phyloP scores from a whole-genome alignment of 2,329 filamentous ascomycete genomes.

The Paecilomyces sp. region DNA sequence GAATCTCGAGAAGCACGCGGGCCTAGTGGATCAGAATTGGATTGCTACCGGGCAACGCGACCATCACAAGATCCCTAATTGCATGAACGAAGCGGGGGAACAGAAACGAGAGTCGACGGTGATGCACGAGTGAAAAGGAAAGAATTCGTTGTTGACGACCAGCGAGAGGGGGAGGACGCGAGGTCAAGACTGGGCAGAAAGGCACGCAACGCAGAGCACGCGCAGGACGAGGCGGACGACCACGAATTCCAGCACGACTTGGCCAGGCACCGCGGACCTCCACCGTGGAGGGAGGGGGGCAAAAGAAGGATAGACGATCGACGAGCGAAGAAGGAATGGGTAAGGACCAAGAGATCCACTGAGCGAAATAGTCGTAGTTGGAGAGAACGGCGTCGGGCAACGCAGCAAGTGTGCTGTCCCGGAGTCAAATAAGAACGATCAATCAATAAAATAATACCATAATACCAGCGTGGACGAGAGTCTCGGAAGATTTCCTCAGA shows the following conservation, averaged over 20 bases:
- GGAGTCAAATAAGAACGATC: not conserved
- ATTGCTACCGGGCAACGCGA: not conserved
- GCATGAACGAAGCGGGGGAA: not conserved
- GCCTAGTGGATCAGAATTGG: not conserved
- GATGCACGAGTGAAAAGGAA: not conserved
- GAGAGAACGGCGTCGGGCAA: not conserved
- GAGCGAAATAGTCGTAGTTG: conserved; percentile 7
- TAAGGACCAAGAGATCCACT: conserved; percentile 10
- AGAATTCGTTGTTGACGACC: not conserved
- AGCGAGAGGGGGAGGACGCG: conserved; percentile 1
- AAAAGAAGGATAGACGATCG: not conserved
- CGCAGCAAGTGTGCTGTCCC: not conserved
- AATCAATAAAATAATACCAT: not conserved
- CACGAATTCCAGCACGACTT: not conserved
- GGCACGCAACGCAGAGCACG: conserved; percentile 6
- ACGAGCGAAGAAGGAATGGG: conserved; percentile 8
- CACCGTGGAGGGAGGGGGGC: not conserved
- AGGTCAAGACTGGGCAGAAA: conserved; percentile 2
- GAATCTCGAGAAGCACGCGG: conserved; percentile 7
- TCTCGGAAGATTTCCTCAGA: not conserved
- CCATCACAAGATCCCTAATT: not conserved
- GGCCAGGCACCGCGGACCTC: not conserved
- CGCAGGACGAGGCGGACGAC: not conserved
- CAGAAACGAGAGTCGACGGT: not conserved
- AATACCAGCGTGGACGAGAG: not conserved